These are phyloP conservation scores for Chalaropsis thielavioides DNA, from an alignment of 2,329 filamentous ascomycete genomes.

Conservation along the genomic window DNA sequence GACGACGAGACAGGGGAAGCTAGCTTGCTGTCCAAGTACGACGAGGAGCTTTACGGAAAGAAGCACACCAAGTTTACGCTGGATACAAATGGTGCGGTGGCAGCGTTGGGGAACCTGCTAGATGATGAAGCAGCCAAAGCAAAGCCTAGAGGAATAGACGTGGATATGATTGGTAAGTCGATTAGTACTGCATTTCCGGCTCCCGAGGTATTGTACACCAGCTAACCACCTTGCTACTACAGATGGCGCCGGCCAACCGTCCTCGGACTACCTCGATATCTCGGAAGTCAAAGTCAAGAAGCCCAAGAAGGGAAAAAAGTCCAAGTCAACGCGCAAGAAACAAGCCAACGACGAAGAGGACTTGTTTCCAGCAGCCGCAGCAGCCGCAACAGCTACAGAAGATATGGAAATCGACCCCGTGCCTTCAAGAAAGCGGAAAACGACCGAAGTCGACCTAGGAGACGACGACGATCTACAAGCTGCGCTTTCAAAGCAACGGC, in stretches of 20 bases:
- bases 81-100: constrained; percentile 57
- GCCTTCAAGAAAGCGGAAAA: constrained; percentile 45
- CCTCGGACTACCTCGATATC: constrained; percentile 79
- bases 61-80: constrained; percentile 79
- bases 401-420: constrained; percentile 62
- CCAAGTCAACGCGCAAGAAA: constrained; percentile 59
- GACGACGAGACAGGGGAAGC: constrained; percentile 50
- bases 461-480: constrained; percentile 91
- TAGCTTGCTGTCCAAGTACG: constrained; percentile 74
- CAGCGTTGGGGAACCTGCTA: constrained; percentile 45
- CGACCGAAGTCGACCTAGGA: constrained; percentile 54
- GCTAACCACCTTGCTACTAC: neutral
- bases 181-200: neutral
- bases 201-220: constrained; percentile 29
- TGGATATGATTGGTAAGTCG: constrained; percentile 59
- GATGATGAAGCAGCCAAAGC: constrained; percentile 32
- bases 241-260: constrained; percentile 22
- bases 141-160: constrained; percentile 54
- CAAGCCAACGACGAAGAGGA: constrained; percentile 50
- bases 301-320: constrained; percentile 84
- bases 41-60: constrained; percentile 87
- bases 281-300: constrained; percentile 89
- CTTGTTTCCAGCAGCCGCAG: constrained; percentile 31
- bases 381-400: constrained; percentile 8
- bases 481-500: constrained; percentile 67